Conservation (phyloP, 2,329 filamentous ascomycete species). For the Alternaria longipes region DNA sequence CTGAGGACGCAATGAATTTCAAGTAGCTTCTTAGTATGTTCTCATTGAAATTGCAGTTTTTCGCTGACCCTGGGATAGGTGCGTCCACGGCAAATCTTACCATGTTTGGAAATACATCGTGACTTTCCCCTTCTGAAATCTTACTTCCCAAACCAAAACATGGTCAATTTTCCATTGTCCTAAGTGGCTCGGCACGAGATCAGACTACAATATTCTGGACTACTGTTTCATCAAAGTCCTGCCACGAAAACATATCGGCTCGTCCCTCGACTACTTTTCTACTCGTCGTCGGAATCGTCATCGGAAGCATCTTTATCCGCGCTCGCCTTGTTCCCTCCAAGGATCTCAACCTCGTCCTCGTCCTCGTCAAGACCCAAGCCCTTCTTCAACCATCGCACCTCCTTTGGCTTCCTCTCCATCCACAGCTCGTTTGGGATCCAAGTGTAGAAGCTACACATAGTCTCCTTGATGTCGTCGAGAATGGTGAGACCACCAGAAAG, state of each 20-base stretch:
- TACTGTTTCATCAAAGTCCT: not conserved
- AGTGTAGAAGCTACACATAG: constrained; percentile 56
- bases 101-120: not conserved
- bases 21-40: not conserved
- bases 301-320: constrained; percentile 21
- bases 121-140: not conserved
- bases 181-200: not conserved
- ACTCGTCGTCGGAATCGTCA: constrained; percentile 31
- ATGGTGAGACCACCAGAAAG: constrained; percentile 39
- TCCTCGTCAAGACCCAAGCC: constrained; percentile 29
- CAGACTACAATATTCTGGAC: not conserved
- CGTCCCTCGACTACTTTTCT: constrained; percentile 5
- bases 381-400: constrained; percentile 37
- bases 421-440: constrained; percentile 56
- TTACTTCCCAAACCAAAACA: constrained; percentile 1
- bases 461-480: constrained; percentile 52
- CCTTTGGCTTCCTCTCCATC: constrained; percentile 42
- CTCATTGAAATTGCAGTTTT: not conserved
- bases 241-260: not conserved
- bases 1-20: not conserved
- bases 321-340: constrained; percentile 13
- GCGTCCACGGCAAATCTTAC: not conserved
- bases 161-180: not conserved
- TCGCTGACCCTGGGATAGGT: not conserved
- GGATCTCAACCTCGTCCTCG: constrained; percentile 19